Evolutionary conservation across 2,329 filamentous ascomycete species (phyloP).

Genomic region (Blumeria hordei): DNA sequence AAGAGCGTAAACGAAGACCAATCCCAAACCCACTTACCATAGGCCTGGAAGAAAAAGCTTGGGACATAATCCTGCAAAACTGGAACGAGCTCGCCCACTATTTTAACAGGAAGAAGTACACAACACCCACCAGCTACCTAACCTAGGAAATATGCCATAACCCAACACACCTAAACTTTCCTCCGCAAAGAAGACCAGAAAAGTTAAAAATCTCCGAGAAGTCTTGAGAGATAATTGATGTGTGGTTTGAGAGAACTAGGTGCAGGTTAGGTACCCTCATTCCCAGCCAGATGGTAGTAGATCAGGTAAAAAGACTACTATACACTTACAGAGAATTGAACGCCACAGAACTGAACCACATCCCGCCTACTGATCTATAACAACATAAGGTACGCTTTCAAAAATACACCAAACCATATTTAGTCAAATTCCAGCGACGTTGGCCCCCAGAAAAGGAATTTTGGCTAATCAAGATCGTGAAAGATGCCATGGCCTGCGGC

Average conservation of each 20-base stretch:
- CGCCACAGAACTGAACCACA: not conserved
- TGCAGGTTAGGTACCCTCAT: not conserved
- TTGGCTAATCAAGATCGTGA: constrained; percentile 1
- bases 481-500: not conserved
- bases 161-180: not conserved
- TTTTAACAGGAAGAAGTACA: not conserved
- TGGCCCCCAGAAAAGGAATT: constrained; percentile 1
- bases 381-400: not conserved
- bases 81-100: not conserved
- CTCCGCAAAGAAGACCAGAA: not conserved
- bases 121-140: too few species aligned
- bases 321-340: constrained; percentile 2
- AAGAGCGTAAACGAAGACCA: not conserved
- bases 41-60: not conserved
- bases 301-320: not conserved
- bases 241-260: not conserved
- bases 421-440: not conserved
- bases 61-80: not conserved
- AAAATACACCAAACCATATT: not conserved
- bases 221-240: not conserved
- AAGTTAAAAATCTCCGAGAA: not conserved
- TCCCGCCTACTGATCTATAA: constrained; percentile 1
- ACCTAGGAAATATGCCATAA: not conserved
- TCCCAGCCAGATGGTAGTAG: not conserved
- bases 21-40: not conserved